Percentiles rank a stretch among this genome's conserved stretches.
These are phyloP conservation scores for Penicillium sp. DNA, from an alignment of 2,329 filamentous ascomycete genomes.

Conservation along the genomic window DNA sequence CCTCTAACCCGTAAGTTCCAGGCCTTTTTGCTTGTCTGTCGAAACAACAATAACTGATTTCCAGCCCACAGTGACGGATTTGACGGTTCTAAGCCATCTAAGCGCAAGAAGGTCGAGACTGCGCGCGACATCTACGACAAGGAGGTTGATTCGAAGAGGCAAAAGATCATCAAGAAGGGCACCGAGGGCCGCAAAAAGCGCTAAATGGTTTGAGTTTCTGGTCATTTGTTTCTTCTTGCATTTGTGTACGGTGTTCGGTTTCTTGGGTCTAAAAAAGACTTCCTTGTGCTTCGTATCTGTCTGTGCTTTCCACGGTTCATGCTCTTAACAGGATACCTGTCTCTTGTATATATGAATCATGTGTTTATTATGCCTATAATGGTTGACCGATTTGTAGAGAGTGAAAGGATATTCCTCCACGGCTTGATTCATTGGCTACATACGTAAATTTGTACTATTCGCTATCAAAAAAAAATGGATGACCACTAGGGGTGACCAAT, in stretches of 20 bases:
- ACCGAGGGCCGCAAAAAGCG: slow-evolving; percentile 39
- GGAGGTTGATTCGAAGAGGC: slow-evolving; percentile 44
- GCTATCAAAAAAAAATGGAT: not conserved
- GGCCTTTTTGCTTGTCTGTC: not conserved
- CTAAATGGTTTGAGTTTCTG: slow-evolving; percentile 9
- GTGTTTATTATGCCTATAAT: slow-evolving; percentile 4
- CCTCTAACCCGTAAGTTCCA: slow-evolving; percentile 74
- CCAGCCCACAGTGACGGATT: slow-evolving; percentile 44
- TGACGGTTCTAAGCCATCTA: slow-evolving; percentile 63
- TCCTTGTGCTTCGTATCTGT: slow-evolving; percentile 7
- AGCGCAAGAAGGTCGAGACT: slow-evolving; percentile 67
- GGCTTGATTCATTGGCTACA: not conserved
- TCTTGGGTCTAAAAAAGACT: slow-evolving; percentile 7
- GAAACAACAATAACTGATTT: slow-evolving; percentile 44
- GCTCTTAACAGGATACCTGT: slow-evolving; percentile 5
- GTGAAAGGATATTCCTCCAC: not conserved
- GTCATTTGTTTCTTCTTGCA: slow-evolving; percentile 10
- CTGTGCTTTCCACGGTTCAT: slow-evolving; percentile 13
- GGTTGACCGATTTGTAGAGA: not conserved
- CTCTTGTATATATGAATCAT: slow-evolving; percentile 26
- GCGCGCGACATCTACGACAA: slow-evolving; percentile 51
- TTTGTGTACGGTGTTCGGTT: slow-evolving; percentile 16
- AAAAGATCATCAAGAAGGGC: slow-evolving; percentile 47
- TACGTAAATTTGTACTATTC: slow-evolving; percentile 1
- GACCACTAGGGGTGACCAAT: not conserved